Evolutionary conservation across 345 rosid genomes (phyloP), one percentile per base, ranked within the genome.

Genomic region (Excoecaria cochinchinensis): DNA sequence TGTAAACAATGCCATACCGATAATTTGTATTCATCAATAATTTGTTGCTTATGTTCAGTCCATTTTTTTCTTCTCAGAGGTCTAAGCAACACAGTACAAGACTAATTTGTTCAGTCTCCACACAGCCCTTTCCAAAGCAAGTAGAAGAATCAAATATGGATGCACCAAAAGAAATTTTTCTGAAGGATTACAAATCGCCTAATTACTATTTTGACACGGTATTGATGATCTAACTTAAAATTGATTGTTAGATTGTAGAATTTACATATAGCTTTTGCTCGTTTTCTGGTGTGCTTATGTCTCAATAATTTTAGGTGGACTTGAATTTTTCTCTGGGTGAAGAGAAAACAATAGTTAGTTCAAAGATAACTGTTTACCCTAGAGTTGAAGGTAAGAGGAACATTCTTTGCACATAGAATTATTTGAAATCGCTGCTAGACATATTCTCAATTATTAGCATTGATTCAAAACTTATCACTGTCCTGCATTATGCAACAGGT

Each of bases 121-220:
- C 94, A 17, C 89, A 87, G 69, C 72, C 90, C 66, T 73, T 83
- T 69, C 90, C 87, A 21, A 89, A 93, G 76, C 76, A 83, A 81
- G 80, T 68, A 50, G 92, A 88, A 79, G 93, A 89, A 80, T 79
- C 93, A 25, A 81, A 85, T 74, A 96, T 96, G 99, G 91, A 86
- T 55, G 78, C 89, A 42, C 98, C 92, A 5, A 93, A 92, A 80
- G 98, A 93, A 83, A 89, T 96, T 46, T 96, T 93, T 84, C 80
- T 93, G 84, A 96, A 96, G 91, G 92, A 93, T 80, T 93, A 96
- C 84, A 89, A 89, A 64, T 86, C 85, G 75, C 99, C 99, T 73
- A 92, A 93, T 80, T 92, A 90, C 84, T 96, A 90, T 82, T 96
- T 96, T 77, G 97, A 90, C 66, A 79, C 88, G 77, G 99, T 93